Base-by-base conservation (phyloP, 2,329 filamentous ascomycete species). In the Monosporascus sp. region DNA sequence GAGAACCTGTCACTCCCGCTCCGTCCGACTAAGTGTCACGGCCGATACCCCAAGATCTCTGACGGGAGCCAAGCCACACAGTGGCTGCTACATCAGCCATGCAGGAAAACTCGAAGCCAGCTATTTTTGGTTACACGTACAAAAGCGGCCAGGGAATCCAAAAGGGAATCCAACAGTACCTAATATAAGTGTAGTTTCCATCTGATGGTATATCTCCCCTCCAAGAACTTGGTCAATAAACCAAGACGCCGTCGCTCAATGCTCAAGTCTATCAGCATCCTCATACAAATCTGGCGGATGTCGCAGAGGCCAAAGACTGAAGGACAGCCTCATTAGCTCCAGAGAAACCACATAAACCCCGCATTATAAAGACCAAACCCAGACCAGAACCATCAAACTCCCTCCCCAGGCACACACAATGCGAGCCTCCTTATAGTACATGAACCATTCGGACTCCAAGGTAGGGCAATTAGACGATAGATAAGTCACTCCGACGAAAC, bases 1-100 rank as follows among this genome's bases (percentile, higher is more conserved):
- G 17, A 40, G 43, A 45, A 19, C 19, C 40, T 43, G 40, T 14
- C 40, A 24, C 40, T 52, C 27, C 50, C 50, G 38, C 44, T 48
- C 46, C 19, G 51, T 47, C 44, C 45, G 51, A 44, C 51, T 49
- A 5, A 48, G 51, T 43, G 27, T 45, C 51, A 47, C 27, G 36
- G 27, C 51, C 26, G 46, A 19, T 19, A 40, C 17, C 14, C 16
- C 19, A 3, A 19, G 5, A 19, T 40, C n/a, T 14, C 19, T 14
- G 19, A 43, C 9, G 3, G 11, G 14, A 43, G 40, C 26, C 31
- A 34, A 27, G 31, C 31, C 31, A 34, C 31, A 14, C 4, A 14
- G 31, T 34, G 31, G 40, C n/a, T 20, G 19, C 22, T 20, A 24
- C 40, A 43, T 43, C 19, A 43, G 40, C 40, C 19, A 24, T 24